phyloP scores from a whole-genome alignment of 495 filamentous ascomycete genomes.

The Massariosphaeria phaeospora region DNA sequence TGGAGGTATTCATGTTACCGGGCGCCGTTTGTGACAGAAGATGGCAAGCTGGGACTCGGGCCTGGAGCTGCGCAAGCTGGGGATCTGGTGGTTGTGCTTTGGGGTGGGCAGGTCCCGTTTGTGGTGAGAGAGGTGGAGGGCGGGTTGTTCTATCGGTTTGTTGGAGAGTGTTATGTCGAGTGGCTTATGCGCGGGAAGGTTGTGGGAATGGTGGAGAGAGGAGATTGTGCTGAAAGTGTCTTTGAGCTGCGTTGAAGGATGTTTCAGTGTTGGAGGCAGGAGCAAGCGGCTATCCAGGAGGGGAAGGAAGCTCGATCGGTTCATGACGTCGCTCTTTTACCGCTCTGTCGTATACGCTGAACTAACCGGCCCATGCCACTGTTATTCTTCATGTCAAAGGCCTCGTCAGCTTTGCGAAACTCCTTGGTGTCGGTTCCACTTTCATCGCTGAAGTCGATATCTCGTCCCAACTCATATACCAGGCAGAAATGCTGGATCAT shows the following conservation, averaged over 20 bases:
- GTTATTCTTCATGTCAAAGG: too few species aligned
- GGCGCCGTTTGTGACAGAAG: background rate
- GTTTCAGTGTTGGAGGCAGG: too few species aligned
- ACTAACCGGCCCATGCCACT: too few species aligned
- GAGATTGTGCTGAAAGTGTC: background rate
- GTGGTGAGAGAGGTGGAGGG: slow-evolving; percentile 10
- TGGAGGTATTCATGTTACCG: slow-evolving; percentile 13
- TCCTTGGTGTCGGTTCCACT: too few species aligned
- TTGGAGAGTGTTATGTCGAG: slow-evolving; percentile 14
- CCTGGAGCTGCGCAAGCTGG: slow-evolving; percentile 1
- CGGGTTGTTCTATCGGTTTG: background rate
- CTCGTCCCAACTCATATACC: too few species aligned
- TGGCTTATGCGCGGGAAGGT: slow-evolving; percentile 10
- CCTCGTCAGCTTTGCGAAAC: too few species aligned
- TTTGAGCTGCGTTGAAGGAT: slow-evolving; percentile 9
- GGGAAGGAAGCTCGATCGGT: too few species aligned
- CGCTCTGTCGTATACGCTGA: too few species aligned
- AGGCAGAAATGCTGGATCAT: too few species aligned
- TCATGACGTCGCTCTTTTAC: too few species aligned
- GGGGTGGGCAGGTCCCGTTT: slow-evolving; percentile 22
- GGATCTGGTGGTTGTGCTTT: slow-evolving; percentile 17
- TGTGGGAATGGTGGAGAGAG: background rate
- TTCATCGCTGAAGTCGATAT: too few species aligned
- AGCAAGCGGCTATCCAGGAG: too few species aligned
- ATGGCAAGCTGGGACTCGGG: slow-evolving; percentile 12